Base-by-base conservation (phyloP, 768 basidiomycete species). In the Cantharellus cinnabarinus region DNA sequence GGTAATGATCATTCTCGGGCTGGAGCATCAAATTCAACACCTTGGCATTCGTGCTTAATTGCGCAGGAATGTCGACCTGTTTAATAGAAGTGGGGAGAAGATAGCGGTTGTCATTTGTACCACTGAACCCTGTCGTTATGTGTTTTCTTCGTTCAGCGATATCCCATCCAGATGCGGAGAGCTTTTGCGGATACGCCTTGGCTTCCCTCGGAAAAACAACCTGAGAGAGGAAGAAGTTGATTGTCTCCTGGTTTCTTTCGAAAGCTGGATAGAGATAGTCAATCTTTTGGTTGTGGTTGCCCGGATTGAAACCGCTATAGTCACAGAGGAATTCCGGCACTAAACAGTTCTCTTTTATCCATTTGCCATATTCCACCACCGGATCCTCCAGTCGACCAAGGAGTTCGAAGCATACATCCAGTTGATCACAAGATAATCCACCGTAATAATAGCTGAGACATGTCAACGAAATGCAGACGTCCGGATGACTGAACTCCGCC, bases 91-190 rank as follows among this genome's bases (percentile, higher is more conserved):
- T 61, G 0, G 73, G 73, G 5, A 74, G 58, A 5, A 71, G 62
- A 2, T 60, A 64, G 14, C 67, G 68, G 37, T 35, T 60, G 59
- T 59, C 57, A 42, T 58, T 58, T 56, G 59, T 58, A 58, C 78
- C 78, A 57, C 76, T 79, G 62, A 79, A 79, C 2, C 76, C 77
- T 0, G 77, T 77, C 1, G 70, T 75, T 14, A 70, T 29, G 20
- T 69, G 62, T 5, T 39, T 37, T 52, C 69, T 75, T 2, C 58
- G 60, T 56, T 74, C 73, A 0, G 74, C 76, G 42, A 79, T 65
- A 68, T 79, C 79, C 79, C 78, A 79, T 0, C 72, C 72, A 2
- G 74, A 75, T 14, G 77, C 74, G 3, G 73, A 63, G 15, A 79
- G 66, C 62, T 76, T 78, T 5, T 62, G 58, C 1, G 70, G 71